Evolutionary conservation across 2,329 filamentous ascomycete species (phyloP).

Genomic region (Cladosporium sp.): DNA sequence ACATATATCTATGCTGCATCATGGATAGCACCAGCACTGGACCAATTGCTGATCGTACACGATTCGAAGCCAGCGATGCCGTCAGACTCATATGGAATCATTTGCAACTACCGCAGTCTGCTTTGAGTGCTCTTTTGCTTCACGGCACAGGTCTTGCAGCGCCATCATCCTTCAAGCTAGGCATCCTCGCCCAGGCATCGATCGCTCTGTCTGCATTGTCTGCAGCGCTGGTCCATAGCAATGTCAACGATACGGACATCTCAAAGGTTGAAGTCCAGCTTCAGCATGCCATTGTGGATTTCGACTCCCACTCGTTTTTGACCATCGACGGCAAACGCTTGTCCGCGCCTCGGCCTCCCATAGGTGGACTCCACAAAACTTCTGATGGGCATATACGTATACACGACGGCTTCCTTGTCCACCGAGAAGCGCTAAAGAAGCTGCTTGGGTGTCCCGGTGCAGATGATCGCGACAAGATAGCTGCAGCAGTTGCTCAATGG

Average conservation of each 20-base stretch:
- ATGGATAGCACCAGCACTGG: background rate
- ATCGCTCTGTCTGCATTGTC: constrained; percentile 50
- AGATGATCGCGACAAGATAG: constrained; percentile 39
- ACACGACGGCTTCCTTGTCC: constrained; percentile 53
- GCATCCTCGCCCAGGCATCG: constrained; percentile 48
- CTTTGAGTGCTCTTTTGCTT: constrained; percentile 4
- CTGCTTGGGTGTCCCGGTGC: constrained; percentile 39
- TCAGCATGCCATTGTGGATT: constrained; percentile 49
- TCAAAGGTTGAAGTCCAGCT: constrained; percentile 42
- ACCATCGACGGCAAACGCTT: constrained; percentile 37
- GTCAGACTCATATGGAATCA: constrained; percentile 4
- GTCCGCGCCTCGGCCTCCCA: constrained; percentile 36
- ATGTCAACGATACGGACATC: constrained; percentile 27
- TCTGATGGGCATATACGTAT: constrained; percentile 52
- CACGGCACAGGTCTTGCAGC: constrained; percentile 21
- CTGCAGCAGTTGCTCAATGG: constrained; percentile 38
- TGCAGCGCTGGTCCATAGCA: constrained; percentile 45
- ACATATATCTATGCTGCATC: background rate
- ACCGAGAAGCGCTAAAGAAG: constrained; percentile 41
- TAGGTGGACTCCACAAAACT: constrained; percentile 51
- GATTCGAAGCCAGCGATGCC: background rate
- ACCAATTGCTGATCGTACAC: background rate
- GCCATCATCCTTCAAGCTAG: constrained; percentile 54
- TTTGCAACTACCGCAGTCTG: constrained; percentile 4
- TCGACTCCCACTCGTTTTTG: constrained; percentile 51